These are phyloP conservation scores for Aquilaria yunnanensis DNA, from an alignment of 345 rosid genomes.

Conservation along the genomic window DNA sequence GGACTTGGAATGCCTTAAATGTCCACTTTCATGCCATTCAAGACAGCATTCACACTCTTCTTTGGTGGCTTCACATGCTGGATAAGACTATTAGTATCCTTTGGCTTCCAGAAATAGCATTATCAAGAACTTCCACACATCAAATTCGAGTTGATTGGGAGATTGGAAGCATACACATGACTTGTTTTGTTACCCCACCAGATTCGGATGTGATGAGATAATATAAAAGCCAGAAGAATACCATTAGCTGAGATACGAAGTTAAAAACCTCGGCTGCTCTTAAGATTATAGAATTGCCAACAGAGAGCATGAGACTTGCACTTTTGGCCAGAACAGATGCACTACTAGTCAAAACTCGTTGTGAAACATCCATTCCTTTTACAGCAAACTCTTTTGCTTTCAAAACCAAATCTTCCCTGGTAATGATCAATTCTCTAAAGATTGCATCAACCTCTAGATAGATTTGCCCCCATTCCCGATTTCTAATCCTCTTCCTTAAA, in stretches of 20 bases:
- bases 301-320: no score
- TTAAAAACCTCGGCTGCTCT: conserved; percentile 96
- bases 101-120: conserved; percentile 81
- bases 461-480: no score
- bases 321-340: no score
- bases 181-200: no score
- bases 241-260: conserved; percentile 73
- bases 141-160: conserved; percentile 55
- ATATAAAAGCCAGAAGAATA: no score
- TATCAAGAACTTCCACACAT: conserved; percentile 85
- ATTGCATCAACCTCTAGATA: conserved; percentile 69
- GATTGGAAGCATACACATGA: no score
- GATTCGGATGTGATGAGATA: no score
- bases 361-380: no score
- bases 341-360: no score
- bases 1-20: conserved; percentile 82
- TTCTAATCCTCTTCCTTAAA: conserved; percentile 41
- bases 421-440: conserved; percentile 68
- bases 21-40: conserved; percentile 87
- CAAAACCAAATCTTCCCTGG: conserved; percentile 73
- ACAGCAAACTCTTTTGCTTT: conserved; percentile 80
- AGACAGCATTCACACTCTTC: conserved; percentile 72
- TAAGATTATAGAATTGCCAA: conserved; percentile 55
- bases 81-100: conserved; percentile 36
- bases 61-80: conserved; percentile 70